These are phyloP conservation scores for Jamesozyma piceae DNA, from an alignment of 805 yeast genomes.

Conservation along the genomic window DNA sequence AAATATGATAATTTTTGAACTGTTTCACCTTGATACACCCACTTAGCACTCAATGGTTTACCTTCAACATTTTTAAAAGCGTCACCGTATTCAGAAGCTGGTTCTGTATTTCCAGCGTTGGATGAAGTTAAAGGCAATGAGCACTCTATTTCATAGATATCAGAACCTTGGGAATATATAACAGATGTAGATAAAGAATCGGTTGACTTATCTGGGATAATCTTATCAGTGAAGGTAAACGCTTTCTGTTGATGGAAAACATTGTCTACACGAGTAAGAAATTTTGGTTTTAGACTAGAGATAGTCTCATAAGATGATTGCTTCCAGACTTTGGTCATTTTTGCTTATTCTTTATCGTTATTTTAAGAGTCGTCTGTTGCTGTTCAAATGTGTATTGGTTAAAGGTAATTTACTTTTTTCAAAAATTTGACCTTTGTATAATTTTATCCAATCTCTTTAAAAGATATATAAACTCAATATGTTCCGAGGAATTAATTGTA, in stretches of 20 bases:
- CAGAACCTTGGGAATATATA: constrained; percentile 23
- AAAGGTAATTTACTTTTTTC: too few species aligned
- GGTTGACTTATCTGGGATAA: constrained; percentile 21
- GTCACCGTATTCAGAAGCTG: constrained; percentile 61
- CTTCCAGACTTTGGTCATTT: constrained; percentile 7
- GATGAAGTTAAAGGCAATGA: constrained; percentile 16
- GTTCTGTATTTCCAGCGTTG: constrained; percentile 16
- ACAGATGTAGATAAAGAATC: constrained; percentile 16
- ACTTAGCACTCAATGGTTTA: constrained; percentile 10
- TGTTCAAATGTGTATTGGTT: neutral
- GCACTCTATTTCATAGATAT: constrained; percentile 21
- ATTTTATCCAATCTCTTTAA: too few species aligned
- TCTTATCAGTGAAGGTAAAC: constrained; percentile 17
- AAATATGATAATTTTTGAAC: constrained; percentile 17
- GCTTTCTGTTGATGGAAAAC: constrained; percentile 15
- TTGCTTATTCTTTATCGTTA: too few species aligned
- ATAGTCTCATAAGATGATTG: constrained; percentile 51
- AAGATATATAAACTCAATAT: neutral
- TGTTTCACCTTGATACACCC: constrained; percentile 22
- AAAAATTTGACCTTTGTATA: too few species aligned
- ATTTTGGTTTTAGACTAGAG: constrained; percentile 30
- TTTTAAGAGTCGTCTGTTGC: neutral
- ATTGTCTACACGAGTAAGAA: constrained; percentile 24
- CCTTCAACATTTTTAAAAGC: constrained; percentile 44
- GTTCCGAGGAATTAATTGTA: too few species aligned